These are phyloP conservation scores for Huntiella abstrusa DNA, from an alignment of 2,329 filamentous ascomycete genomes.

Conservation along the genomic window DNA sequence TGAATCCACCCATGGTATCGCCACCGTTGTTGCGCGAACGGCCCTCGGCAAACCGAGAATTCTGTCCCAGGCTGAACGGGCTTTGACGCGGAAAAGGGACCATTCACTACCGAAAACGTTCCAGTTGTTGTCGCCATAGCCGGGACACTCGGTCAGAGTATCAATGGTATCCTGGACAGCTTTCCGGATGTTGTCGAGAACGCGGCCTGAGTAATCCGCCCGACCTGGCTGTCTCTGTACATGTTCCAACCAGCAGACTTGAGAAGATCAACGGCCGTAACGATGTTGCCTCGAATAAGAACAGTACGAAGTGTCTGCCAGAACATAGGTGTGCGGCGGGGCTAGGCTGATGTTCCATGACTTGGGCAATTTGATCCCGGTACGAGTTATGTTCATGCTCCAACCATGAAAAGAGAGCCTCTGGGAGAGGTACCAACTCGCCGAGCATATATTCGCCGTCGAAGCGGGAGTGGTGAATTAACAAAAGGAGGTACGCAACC, in stretches of 20 bases:
- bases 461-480: slow-evolving; percentile 51
- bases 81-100: slow-evolving; percentile 63
- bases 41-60: slow-evolving; percentile 67
- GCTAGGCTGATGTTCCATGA: slow-evolving; percentile 47
- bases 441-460: slow-evolving; percentile 20
- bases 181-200: slow-evolving; percentile 59
- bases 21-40: slow-evolving; percentile 18
- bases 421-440: slow-evolving; percentile 43
- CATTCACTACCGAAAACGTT: slow-evolving; percentile 66
- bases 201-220: slow-evolving; percentile 51
- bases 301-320: slow-evolving; percentile 70
- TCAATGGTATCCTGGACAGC: slow-evolving; percentile 50
- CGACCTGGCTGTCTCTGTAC: slow-evolving; percentile 50
- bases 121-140: slow-evolving; percentile 48
- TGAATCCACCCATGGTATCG: slow-evolving; percentile 4
- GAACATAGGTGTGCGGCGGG: slow-evolving; percentile 60
- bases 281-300: slow-evolving; percentile 56
- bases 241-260: slow-evolving; percentile 58
- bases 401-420: slow-evolving; percentile 69
- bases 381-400: slow-evolving; percentile 56
- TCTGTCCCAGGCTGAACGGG: slow-evolving; percentile 47
- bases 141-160: slow-evolving; percentile 57
- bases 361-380: slow-evolving; percentile 43
- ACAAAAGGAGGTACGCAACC: slow-evolving; percentile 58
- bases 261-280: slow-evolving; percentile 47